Conservation (phyloP, 2,329 filamentous ascomycete species). For the Neonectria neomacrospora region DNA sequence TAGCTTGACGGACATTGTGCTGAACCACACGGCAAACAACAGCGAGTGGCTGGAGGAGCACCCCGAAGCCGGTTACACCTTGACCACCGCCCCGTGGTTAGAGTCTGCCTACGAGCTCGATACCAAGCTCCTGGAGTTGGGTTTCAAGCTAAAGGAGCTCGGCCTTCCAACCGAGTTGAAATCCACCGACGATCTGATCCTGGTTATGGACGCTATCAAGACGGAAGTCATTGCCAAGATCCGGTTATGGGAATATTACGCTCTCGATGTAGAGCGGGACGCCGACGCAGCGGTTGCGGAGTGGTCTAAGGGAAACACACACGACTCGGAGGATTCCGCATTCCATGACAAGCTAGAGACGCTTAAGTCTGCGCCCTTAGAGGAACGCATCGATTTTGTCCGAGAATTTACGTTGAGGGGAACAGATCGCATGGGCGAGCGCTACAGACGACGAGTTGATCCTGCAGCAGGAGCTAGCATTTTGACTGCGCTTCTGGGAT, state of each 20-base stretch:
- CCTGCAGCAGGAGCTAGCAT: constrained; percentile 73
- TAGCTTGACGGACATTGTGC: constrained; percentile 93
- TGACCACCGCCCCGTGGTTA: constrained; percentile 86
- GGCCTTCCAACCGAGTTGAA: constrained; percentile 81
- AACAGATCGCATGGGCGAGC: constrained; percentile 79
- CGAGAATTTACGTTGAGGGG: constrained; percentile 76
- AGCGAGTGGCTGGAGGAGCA: constrained; percentile 94
- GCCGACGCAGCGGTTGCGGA: constrained; percentile 74
- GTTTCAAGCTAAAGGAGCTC: constrained; percentile 75
- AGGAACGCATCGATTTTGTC: constrained; percentile 70
- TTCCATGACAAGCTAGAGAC: constrained; percentile 56
- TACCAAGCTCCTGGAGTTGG: constrained; percentile 76
- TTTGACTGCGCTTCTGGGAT: constrained; percentile 61
- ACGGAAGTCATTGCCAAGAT: constrained; percentile 80
- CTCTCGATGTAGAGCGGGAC: constrained; percentile 80
- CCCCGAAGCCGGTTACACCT: constrained; percentile 94
- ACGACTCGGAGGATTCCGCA: constrained; percentile 59
- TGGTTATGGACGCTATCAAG: constrained; percentile 87
- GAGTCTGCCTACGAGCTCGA: constrained; percentile 72
- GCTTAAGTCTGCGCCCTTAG: constrained; percentile 57
- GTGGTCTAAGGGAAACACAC: constrained; percentile 73
- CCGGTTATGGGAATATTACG: constrained; percentile 94
- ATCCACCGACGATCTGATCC: constrained; percentile 76
- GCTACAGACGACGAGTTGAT: constrained; percentile 78
- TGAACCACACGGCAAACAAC: constrained; percentile 98